Base-by-base conservation (phyloP, 2,329 filamentous ascomycete species). In the Scedosporium minutisporum region DNA sequence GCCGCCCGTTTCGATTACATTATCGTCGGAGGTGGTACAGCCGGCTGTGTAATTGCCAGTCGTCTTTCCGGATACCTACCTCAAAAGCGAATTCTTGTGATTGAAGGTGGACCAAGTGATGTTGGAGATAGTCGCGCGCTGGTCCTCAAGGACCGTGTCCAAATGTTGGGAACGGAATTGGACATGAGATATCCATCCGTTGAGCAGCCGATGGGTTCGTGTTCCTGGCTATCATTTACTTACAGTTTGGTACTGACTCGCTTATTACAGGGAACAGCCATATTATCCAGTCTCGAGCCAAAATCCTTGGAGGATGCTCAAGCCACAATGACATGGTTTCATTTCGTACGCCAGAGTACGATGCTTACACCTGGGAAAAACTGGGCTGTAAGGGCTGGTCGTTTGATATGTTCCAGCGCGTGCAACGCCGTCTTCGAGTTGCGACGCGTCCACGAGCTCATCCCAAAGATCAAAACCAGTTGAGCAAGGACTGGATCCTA, bases 311-410 rank as follows among this genome's bases (percentile, higher is more conserved):
- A 68, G 92, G 92, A 67, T 96, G 92, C 81, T 96, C 91, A 55
- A 93, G 89, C 64, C 92, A 96, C 82, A 96, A 96, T 78, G 96
- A 92, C 21, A 81, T 96, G 69, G 96, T 96, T 75, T 95, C 90
- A 18, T 96, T 96, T 84, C 86, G 91, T 27, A 91, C 92, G 6
- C 96, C 96, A 72, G 86, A 92, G 74, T 93, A 96, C 74, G 92
- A 96, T 75, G 85, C 90, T 77, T 83, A 90, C 71, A 83, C 90
- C 69, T 96, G 92, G 92, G 87, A 93, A 70, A 84, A 83, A 38
- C 80, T 90, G 71, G 92, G 92, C 65, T 92, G 89, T 78, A 85
- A 84, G 72, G 91, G 91, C 69, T 96, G 92, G 92, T 86, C 84
- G 70, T 96, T 96, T 77, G 86, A 90, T 71, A 91, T 85, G 65